Evolutionary conservation across 2,329 filamentous ascomycete species (phyloP).

Genomic region (Podosphaera fusca): DNA sequence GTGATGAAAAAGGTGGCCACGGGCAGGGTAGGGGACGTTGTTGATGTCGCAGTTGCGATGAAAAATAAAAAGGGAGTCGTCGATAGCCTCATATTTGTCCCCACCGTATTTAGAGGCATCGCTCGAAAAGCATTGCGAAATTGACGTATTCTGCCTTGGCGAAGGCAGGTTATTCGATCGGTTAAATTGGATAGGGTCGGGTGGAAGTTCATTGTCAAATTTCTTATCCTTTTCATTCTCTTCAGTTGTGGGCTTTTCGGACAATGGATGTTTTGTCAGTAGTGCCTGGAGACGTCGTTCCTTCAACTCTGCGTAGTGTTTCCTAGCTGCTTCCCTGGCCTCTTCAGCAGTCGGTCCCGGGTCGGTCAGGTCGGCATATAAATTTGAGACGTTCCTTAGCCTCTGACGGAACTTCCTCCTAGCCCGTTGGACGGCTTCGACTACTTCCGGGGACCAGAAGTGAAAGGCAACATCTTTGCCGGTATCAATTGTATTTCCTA

Average conservation of each 20-base stretch:
- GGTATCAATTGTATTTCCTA: neutral
- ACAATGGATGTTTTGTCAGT: too few species aligned
- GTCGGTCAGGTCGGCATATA: neutral
- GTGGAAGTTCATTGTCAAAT: too few species aligned
- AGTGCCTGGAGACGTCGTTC: too few species aligned
- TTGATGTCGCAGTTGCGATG: too few species aligned
- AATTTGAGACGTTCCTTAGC: neutral
- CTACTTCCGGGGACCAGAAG: neutral
- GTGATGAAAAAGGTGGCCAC: neutral
- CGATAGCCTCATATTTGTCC: neutral
- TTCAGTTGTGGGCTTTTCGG: neutral
- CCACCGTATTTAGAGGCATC: neutral
- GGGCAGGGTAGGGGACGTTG: neutral
- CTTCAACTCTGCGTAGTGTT: too few species aligned
- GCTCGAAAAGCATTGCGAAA: neutral
- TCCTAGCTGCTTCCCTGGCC: too few species aligned
- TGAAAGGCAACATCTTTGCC: neutral
- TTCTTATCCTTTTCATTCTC: neutral
- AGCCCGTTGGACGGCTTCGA: neutral
- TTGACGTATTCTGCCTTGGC: neutral
- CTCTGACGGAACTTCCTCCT: neutral
- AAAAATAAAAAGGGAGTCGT: neutral
- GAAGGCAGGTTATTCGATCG: too few species aligned
- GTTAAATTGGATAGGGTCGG: too few species aligned
- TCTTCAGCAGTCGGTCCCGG: neutral